Base-by-base conservation (phyloP, 306 rosid genomes). In the Acacia melanoxylon region DNA sequence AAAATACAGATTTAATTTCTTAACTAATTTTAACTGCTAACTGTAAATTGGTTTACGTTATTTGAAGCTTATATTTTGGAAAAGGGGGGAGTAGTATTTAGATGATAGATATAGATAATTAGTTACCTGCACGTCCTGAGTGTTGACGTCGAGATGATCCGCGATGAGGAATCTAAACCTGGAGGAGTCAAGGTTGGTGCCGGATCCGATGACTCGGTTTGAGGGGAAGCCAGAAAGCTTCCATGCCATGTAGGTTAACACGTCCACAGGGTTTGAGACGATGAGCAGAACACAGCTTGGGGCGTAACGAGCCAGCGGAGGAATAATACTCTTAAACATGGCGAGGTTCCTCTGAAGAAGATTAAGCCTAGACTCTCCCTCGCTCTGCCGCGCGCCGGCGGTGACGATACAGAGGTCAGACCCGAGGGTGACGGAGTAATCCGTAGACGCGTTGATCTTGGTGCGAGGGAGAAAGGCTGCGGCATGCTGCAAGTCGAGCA, bases 161-260 rank as follows among this genome's bases (percentile, higher is more conserved):
- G 98, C 98, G 1, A 95, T 93, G 66, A 91, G 98, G 75, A 93
- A 95, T 22, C 95, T 78, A 46, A 95, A 93, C 68, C 97, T 83
- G n/a, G 98, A 95, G 0, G 98, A 95, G 71, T 95, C 98, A 75
- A 95, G 86, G 70, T 95, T 95, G 15, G 98, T 95, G 5, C 98
- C 98, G 54, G 97, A 90, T 58, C 98, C 98, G 70, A 95, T 78
- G 22, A 95, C 92, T 65, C 98, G 90, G 10, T 91, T 93, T 0
- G 95, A 82, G 0, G 98, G 98, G 58, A 95, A 93, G 2, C 98
- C 92, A 7, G 98, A 93, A 9, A 95, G 92, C 76, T 91, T 95
- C 98, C 98, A 95, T 0, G 98, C 91, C 20, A 95, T 85, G 78
- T 90, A 95, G 1, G 97, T 93, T 63, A 95, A 82, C 24, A 93